Percentiles rank a stretch among this genome's conserved stretches.
phyloP scores from a whole-genome alignment of 2,329 filamentous ascomycete genomes.

The Hymenoscyphus fraxineus region DNA sequence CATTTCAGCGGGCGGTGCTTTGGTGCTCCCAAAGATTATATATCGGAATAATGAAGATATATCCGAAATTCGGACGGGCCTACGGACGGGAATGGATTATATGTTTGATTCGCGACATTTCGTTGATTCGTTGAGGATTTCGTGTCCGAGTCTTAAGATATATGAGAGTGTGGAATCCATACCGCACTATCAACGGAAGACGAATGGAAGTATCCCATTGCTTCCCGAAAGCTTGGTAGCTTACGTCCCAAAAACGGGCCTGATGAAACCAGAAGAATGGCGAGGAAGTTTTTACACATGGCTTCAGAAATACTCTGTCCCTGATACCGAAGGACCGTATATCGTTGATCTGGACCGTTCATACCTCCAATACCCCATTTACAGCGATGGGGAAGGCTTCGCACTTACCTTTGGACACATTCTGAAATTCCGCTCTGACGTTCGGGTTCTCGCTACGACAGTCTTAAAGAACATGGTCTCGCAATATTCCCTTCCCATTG shows the following conservation, averaged over 20 bases:
- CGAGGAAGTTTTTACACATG: conserved; percentile 24
- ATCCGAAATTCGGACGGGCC: conserved; percentile 19
- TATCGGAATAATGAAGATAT: conserved; percentile 22
- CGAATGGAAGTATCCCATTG: conserved; percentile 22
- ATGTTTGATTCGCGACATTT: conserved; percentile 31
- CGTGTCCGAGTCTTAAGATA: conserved; percentile 28
- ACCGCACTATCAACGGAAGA: conserved; percentile 5
- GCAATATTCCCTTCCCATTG: conserved; percentile 8
- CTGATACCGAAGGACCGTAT: conserved; percentile 12
- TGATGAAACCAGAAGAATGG: conserved; percentile 28
- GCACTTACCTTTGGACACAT: conserved; percentile 23
- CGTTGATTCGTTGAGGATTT: conserved; percentile 22
- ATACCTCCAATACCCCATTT: conserved; percentile 26
- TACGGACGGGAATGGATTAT: conserved; percentile 22
- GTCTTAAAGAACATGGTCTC: conserved; percentile 15
- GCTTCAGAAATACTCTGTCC: conserved; percentile 20
- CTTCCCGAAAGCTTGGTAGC: conserved; percentile 25
- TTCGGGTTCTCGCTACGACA: conserved; percentile 24
- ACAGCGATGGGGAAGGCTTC: conserved; percentile 22
- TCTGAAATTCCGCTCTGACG: conserved; percentile 24
- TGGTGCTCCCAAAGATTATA: conserved; percentile 23
- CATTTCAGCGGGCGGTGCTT: conserved; percentile 27
- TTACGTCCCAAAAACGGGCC: conserved; percentile 18
- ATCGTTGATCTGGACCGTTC: conserved; percentile 23
- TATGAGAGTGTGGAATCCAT: conserved; percentile 25